A percentile compares a stretch with the other conserved stretches of the same genome.
Conservation (phyloP, 495 filamentous ascomycete genomes). For the Collariella sp. region DNA sequence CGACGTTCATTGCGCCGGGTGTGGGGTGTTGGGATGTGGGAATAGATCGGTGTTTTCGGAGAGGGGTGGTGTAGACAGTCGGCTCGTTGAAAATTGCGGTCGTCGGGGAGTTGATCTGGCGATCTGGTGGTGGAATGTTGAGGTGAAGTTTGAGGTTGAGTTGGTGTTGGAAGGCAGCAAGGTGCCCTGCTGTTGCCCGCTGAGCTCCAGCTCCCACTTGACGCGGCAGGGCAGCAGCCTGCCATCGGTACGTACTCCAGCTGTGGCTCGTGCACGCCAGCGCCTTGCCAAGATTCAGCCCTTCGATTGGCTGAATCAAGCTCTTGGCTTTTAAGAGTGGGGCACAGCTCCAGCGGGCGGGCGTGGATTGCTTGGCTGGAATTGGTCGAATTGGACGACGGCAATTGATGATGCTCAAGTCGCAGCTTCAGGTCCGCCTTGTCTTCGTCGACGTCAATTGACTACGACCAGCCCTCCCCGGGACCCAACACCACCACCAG, state of each 20-base stretch:
- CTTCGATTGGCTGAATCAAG: conserved; percentile 8
- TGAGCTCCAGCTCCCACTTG: conserved; percentile 21
- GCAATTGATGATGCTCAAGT: conserved; percentile 18
- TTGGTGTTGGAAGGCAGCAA: conserved; percentile 11
- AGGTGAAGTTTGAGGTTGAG: conserved; percentile 1
- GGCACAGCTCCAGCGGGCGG: conserved; percentile 18
- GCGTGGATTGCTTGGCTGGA: conserved; percentile 6
- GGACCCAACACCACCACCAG: conserved; percentile 18
- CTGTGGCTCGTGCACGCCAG: conserved; percentile 6
- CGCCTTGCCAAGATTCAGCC: neutral
- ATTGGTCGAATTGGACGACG: conserved; percentile 15
- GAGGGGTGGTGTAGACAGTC: no score
- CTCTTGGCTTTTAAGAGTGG: conserved; percentile 5
- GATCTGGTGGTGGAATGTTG: neutral
- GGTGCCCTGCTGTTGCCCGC: conserved; percentile 12
- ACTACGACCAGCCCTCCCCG: conserved; percentile 28
- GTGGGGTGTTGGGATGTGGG: neutral
- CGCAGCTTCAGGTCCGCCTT: no score
- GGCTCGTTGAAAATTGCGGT: neutral
- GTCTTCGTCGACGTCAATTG: conserved; percentile 26
- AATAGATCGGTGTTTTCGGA: neutral
- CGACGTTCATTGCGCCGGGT: conserved; percentile 56
- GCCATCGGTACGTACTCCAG: conserved; percentile 16
- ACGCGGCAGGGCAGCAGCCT: conserved; percentile 28
- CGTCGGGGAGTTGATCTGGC: neutral